A percentile compares a stretch with the other conserved stretches of the same genome.
Conservation (phyloP, 2,329 filamentous ascomycete species). For the Aspergillus vadensis region DNA sequence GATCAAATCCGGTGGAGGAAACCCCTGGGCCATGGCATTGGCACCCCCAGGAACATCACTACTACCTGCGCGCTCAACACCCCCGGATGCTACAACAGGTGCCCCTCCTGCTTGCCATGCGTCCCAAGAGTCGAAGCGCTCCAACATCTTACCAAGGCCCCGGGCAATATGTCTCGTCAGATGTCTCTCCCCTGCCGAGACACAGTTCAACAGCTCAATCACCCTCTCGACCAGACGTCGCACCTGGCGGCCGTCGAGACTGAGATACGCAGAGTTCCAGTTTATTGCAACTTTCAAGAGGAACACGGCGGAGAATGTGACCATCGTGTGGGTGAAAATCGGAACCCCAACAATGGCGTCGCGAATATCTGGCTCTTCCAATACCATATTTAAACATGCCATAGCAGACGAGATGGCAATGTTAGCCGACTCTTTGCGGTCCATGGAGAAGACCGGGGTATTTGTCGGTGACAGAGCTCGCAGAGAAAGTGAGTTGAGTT, state of each 20-base stretch:
- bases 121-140: slow-evolving; percentile 46
- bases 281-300: slow-evolving; percentile 49
- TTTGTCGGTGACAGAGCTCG: slow-evolving; percentile 47
- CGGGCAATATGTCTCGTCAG: slow-evolving; percentile 46
- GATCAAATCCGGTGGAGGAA: slow-evolving; percentile 44
- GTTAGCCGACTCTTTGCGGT: slow-evolving; percentile 48
- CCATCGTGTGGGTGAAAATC: slow-evolving; percentile 50
- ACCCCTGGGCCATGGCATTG: slow-evolving; percentile 45
- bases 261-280: slow-evolving; percentile 47
- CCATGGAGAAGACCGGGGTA: slow-evolving; percentile 46
- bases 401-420: slow-evolving; percentile 53
- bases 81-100: slow-evolving; percentile 17
- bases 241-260: slow-evolving; percentile 42
- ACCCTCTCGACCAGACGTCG: slow-evolving; percentile 43
- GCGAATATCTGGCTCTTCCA: slow-evolving; percentile 52
- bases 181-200: slow-evolving; percentile 46
- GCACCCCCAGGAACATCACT: slow-evolving; percentile 42
- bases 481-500: slow-evolving; percentile 51
- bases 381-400: slow-evolving; percentile 49
- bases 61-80: slow-evolving; percentile 20
- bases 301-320: slow-evolving; percentile 50
- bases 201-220: slow-evolving; percentile 44
- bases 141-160: slow-evolving; percentile 45
- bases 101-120: slow-evolving; percentile 28
- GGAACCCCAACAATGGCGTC: slow-evolving; percentile 53